Evolutionary conservation across 345 rosid genomes (phyloP).

Genomic region (Draba incana): DNA sequence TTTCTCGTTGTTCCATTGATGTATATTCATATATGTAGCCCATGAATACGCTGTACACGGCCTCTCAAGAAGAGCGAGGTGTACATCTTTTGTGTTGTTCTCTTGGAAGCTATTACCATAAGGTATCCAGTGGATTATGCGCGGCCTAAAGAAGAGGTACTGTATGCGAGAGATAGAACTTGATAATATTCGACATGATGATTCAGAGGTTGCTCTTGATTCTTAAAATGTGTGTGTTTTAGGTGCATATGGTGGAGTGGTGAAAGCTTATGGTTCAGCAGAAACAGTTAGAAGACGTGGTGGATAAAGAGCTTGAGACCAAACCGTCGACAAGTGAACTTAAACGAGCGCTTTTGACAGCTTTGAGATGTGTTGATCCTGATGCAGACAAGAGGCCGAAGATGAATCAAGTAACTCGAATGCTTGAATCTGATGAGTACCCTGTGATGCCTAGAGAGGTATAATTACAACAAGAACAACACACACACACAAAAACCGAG

Average conservation of each 20-base stretch:
- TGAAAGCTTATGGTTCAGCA: constrained; percentile 88
- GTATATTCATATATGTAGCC: constrained; percentile 73
- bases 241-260: constrained; percentile 98
- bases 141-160: constrained; percentile 80
- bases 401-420: constrained; percentile 95
- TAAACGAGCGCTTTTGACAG: constrained; percentile 87
- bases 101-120: constrained; percentile 96
- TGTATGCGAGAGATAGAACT: too few relatives aligned
- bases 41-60: constrained; percentile 97
- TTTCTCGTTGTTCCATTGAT: neutral
- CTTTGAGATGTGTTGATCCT: constrained; percentile 95
- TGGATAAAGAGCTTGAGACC: constrained; percentile 72
- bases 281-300: constrained; percentile 81
- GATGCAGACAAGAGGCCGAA: constrained; percentile 92
- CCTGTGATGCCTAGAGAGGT: constrained; percentile 84
- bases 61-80: constrained; percentile 90
- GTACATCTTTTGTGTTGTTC: constrained; percentile 91
- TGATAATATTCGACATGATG: too few relatives aligned
- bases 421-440: constrained; percentile 94
- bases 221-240: constrained; percentile 30
- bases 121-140: constrained; percentile 93
- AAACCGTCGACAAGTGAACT: constrained; percentile 86
- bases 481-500: neutral
- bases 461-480: neutral
- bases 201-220: too few relatives aligned